Base-by-base conservation (phyloP, 164 flowering plant genomes). In the Sextonia rubra region DNA sequence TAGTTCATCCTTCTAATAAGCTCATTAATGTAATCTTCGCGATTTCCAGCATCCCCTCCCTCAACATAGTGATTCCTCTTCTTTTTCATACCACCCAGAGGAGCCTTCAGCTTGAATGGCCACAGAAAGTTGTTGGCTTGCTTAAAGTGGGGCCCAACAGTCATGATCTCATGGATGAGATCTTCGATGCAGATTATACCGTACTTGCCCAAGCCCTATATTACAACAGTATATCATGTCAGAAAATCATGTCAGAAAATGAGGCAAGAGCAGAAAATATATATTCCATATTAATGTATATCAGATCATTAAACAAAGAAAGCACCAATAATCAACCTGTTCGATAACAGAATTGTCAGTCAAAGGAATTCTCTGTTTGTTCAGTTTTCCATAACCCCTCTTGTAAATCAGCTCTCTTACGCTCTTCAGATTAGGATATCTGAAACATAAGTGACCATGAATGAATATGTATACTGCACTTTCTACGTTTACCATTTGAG, bases 1-100 rank as follows among this genome's bases (percentile, higher is more conserved):
- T 81, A 81, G 61, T 81, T 81, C 83, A 81, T 78, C 73, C 83
- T 66, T 69, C 83, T 73, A 56, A 81, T 81, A 27, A 81, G 72
- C 69, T 81, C 81, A 58, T 81, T 81, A 60, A 81, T 73, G 74
- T 77, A 82, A 64, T 84, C 78, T 47, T 84, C 85, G 17, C 86
- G 77, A 69, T 87, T 87, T 48, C 90, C 88, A 60, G 86, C 88
- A 80, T 87, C 90, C 26, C 90, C 90, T 20, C 86, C 87, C 71
- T 87, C 87, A 8, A 87, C 87, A 68, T 83, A 85, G 47, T 85
- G 87, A 47, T 87, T 85, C 58, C 90, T 82, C 77, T 87, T 87
- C 76, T 85, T 85, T 72, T 85, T 76, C 17, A 84, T 26, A 23
- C 90, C 90, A 69, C 87, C 86, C 44, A 71, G 60, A 18, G 88